These are phyloP conservation scores for Castanopsis chinensis DNA, from an alignment of 306 rosid genomes.

Conservation along the genomic window DNA sequence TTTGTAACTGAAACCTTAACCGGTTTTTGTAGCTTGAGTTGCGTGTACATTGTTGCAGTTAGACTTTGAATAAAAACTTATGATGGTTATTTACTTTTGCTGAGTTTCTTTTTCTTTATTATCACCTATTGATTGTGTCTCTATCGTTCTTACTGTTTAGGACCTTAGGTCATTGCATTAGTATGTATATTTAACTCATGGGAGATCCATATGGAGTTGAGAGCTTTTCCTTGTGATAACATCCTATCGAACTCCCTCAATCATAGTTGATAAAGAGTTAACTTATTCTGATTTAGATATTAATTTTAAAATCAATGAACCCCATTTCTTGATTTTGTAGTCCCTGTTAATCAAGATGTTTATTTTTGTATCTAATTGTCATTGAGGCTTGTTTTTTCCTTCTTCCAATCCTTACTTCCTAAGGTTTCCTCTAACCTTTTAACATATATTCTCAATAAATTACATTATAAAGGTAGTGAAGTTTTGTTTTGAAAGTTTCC, in stretches of 20 bases:
- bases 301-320: no score
- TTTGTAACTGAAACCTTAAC: conserved; percentile 58
- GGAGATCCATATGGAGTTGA: not conserved
- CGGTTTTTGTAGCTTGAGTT: conserved; percentile 56
- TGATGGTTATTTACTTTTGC: conserved; percentile 15
- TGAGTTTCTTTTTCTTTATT: not conserved
- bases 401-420: no score
- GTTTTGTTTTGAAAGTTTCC: no score
- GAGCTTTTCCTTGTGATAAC: not conserved
- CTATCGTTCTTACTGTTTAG: not conserved
- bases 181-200: not conserved
- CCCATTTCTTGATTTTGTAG: not conserved
- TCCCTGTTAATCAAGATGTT: not conserved
- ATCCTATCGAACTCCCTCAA: not conserved
- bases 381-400: no score
- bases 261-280: no score
- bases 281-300: no score
- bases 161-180: not conserved
- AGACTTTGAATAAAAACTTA: conserved; percentile 53
- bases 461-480: no score
- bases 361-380: not conserved
- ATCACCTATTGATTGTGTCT: not conserved
- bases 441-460: no score
- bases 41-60: conserved; percentile 57
- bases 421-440: no score